A percentile compares a stretch with the other conserved stretches of the same genome.
phyloP scores from a whole-genome alignment of 2,329 filamentous ascomycete genomes.

The Botryotinia convoluta region DNA sequence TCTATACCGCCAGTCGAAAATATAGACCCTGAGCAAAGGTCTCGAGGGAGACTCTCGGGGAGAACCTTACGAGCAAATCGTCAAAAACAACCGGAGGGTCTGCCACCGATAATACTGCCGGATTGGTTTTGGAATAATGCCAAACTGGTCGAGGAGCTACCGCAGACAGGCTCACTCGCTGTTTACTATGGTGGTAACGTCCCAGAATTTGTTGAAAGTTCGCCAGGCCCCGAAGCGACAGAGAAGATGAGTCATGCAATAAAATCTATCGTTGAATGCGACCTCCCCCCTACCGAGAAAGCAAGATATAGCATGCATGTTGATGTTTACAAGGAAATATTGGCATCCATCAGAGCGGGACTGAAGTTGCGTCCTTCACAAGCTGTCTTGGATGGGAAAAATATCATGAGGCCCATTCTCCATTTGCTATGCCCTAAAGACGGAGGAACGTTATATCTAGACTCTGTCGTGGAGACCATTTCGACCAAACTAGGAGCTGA shows the following conservation, averaged over 20 bases:
- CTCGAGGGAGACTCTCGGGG: slow-evolving; percentile 24
- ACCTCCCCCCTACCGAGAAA: slow-evolving; percentile 23
- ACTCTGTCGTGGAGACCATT: slow-evolving; percentile 60
- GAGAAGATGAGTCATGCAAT: slow-evolving; percentile 14
- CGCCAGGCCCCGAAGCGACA: neutral
- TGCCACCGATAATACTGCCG: slow-evolving; percentile 56
- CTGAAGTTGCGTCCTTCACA: slow-evolving; percentile 44
- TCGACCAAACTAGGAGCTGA: slow-evolving; percentile 63
- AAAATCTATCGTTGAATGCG: slow-evolving; percentile 23
- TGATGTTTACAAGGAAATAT: slow-evolving; percentile 41
- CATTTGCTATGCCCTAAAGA: slow-evolving; percentile 58
- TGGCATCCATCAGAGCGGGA: slow-evolving; percentile 50
- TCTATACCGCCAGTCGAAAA: slow-evolving; percentile 16
- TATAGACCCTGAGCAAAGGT: slow-evolving; percentile 18
- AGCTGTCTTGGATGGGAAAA: slow-evolving; percentile 25
- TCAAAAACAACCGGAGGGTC: slow-evolving; percentile 32
- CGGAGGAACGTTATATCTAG: slow-evolving; percentile 53
- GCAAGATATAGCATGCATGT: slow-evolving; percentile 36
- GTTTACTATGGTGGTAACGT: slow-evolving; percentile 22
- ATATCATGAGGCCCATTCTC: slow-evolving; percentile 51
- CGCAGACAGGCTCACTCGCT: slow-evolving; percentile 26
- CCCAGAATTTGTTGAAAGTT: neutral
- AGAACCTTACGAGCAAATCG: slow-evolving; percentile 27
- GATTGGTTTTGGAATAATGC: slow-evolving; percentile 57
- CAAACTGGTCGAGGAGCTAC: slow-evolving; percentile 25